phyloP scores from a whole-genome alignment of 441 rosid genomes.

The Pelargonium myrrhifolium region DNA sequence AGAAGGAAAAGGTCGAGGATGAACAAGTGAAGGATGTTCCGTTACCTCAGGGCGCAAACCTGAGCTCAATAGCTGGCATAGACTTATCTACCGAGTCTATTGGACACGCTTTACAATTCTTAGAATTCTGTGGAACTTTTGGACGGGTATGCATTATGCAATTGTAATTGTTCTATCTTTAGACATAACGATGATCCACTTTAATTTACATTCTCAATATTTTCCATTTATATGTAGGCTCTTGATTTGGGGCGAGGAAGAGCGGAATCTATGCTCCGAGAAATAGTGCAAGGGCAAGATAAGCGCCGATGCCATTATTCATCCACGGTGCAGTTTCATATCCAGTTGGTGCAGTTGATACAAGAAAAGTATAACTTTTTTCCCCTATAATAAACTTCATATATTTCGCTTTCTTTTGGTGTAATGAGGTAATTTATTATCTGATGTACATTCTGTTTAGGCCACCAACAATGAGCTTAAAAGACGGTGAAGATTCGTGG shows the following conservation, averaged over 20 bases:
- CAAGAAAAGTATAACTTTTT: slow-evolving; percentile 24
- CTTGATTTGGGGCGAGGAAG: slow-evolving; percentile 40
- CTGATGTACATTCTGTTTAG: slow-evolving; percentile 2
- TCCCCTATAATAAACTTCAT: neutral
- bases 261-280: slow-evolving; percentile 33
- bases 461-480: neutral
- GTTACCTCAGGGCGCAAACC: slow-evolving; percentile 32
- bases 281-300: slow-evolving; percentile 28
- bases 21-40: too few species aligned
- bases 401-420: neutral
- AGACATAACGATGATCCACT: too few species aligned
- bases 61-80: slow-evolving; percentile 26
- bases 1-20: too few species aligned
- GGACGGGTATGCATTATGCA: slow-evolving; percentile 30
- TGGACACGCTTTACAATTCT: slow-evolving; percentile 43
- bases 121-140: slow-evolving; percentile 48
- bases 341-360: slow-evolving; percentile 33
- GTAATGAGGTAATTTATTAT: slow-evolving; percentile 1
- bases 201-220: neutral
- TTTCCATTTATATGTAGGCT: slow-evolving; percentile 19
- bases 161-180: neutral
- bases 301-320: slow-evolving; percentile 28
- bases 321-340: slow-evolving; percentile 29
- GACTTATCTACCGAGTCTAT: slow-evolving; percentile 32
- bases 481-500: slow-evolving; percentile 30